These are phyloP conservation scores for Globisporangium emineosum DNA, from an alignment of 352 stramenopile genomes.

Conservation along the genomic window DNA sequence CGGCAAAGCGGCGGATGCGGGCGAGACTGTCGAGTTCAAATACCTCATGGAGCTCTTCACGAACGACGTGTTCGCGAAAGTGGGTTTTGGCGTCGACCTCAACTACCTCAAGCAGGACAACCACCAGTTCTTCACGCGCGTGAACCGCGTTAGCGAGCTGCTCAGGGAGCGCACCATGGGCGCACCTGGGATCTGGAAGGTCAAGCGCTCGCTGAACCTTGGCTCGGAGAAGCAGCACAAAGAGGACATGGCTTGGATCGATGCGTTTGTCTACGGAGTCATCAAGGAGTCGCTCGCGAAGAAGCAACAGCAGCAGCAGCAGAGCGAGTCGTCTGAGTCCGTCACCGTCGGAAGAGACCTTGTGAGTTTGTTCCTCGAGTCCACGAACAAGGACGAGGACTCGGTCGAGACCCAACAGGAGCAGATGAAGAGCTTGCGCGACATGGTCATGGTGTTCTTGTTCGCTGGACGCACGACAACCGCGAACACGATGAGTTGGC, in stretches of 20 bases:
- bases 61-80: constrained; percentile 62
- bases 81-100: constrained; percentile 37
- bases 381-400: neutral
- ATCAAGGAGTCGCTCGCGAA: constrained; percentile 13
- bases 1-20: neutral
- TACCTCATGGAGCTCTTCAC: constrained; percentile 50
- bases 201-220: constrained; percentile 31
- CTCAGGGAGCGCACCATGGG: constrained; percentile 31
- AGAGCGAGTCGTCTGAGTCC: neutral
- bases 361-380: constrained; percentile 10
- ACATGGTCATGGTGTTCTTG: constrained; percentile 72
- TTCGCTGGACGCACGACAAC: constrained; percentile 77
- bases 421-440: constrained; percentile 39
- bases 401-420: neutral
- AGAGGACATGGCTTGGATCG: constrained; percentile 19
- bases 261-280: constrained; percentile 3
- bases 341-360: neutral
- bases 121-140: constrained; percentile 44
- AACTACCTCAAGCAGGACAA: constrained; percentile 32
- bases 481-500: constrained; percentile 63
- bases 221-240: constrained; percentile 26
- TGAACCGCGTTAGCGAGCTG: constrained; percentile 31
- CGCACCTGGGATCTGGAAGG: constrained; percentile 34
- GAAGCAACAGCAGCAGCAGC: neutral
- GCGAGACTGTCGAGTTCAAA: constrained; percentile 34